Percentiles rank a stretch among this genome's conserved stretches.
phyloP scores from a whole-genome alignment of 305 asterid genomes.

The Rubia peregrina region DNA sequence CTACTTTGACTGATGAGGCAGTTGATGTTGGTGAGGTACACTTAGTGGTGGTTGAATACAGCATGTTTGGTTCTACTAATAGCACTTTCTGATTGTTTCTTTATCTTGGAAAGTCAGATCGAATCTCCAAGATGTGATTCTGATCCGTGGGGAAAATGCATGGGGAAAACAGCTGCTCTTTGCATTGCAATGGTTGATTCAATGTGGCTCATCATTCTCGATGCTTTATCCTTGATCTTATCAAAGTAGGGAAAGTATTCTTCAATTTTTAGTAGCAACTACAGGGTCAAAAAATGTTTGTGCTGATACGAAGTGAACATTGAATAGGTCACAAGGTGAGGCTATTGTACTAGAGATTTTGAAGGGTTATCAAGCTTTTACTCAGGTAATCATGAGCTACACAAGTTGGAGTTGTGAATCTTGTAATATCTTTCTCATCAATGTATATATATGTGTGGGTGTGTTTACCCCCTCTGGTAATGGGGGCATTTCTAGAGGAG shows the following conservation, averaged over 20 bases:
- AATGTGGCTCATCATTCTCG: constrained; percentile 84
- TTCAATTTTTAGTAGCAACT: constrained; percentile 8
- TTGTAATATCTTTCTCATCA: neutral
- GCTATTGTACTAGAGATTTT: constrained; percentile 93
- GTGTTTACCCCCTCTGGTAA: neutral
- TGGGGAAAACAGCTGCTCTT: constrained; percentile 68
- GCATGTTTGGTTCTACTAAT: constrained; percentile 3
- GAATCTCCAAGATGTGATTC: constrained; percentile 85
- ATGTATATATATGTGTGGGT: neutral
- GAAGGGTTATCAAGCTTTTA: constrained; percentile 98
- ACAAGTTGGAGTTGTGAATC: neutral
- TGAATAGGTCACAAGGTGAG: constrained; percentile 89
- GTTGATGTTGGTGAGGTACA: constrained; percentile 92
- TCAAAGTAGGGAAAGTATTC: constrained; percentile 50
- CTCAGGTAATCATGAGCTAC: constrained; percentile 49
- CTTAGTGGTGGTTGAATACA: constrained; percentile 11
- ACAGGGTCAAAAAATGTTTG: constrained; percentile 4
- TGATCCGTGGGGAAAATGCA: constrained; percentile 52
- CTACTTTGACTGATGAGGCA: constrained; percentile 96
- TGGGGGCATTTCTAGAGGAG: neutral
- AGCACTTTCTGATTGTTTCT: constrained; percentile 25
- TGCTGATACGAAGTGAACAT: constrained; percentile 23
- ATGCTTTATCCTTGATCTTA: constrained; percentile 85
- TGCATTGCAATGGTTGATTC: constrained; percentile 89
- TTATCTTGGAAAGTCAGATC: constrained; percentile 54